phyloP scores from a whole-genome alignment of 2,329 filamentous ascomycete genomes.

The Beauveria asiatica region DNA sequence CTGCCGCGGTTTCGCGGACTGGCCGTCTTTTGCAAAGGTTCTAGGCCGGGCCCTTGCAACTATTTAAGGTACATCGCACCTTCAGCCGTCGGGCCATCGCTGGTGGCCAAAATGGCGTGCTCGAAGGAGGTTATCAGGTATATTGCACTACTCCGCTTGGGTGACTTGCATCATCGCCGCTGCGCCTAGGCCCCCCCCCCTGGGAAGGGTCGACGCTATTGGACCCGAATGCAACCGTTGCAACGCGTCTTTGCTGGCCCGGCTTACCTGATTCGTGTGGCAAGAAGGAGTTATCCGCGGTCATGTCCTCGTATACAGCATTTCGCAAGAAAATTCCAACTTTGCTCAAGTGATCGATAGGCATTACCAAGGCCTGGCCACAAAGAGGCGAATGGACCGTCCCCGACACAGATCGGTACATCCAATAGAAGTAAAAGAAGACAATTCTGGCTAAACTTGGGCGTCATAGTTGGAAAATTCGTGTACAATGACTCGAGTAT shows the following conservation, averaged over 20 bases:
- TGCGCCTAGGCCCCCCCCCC: neutral
- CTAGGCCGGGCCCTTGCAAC: neutral
- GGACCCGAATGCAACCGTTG: neutral
- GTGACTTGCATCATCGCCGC: neutral
- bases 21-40: neutral
- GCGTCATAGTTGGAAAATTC: too few relatives aligned
- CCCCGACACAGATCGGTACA: too few relatives aligned
- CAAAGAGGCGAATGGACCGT: too few relatives aligned
- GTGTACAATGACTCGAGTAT: too few relatives aligned
- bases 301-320: too few relatives aligned
- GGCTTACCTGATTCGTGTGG: too few relatives aligned
- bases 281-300: too few relatives aligned
- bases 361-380: too few relatives aligned
- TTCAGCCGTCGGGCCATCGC: neutral
- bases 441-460: too few relatives aligned
- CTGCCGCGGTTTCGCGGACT: neutral
- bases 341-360: too few relatives aligned
- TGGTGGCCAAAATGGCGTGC: constrained; percentile 1
- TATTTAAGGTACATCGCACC: constrained; percentile 1
- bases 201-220: neutral
- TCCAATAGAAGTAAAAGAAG: too few relatives aligned
- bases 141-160: neutral
- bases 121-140: neutral
- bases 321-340: too few relatives aligned
- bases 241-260: neutral